Evolutionary conservation across 306 rosid species (phyloP).

Genomic region (Pyrus communis): DNA sequence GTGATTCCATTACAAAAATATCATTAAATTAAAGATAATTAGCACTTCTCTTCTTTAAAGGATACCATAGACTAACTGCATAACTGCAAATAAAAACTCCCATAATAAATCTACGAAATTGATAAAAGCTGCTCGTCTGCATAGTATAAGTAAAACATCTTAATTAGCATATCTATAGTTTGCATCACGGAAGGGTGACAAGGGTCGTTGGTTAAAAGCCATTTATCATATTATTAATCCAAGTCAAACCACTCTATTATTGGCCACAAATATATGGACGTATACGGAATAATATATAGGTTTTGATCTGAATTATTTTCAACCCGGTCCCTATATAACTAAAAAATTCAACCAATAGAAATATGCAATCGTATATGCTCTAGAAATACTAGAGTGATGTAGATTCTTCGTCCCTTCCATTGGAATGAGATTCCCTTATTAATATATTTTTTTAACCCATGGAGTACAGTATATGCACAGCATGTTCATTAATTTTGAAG

Average conservation of each 20-base stretch:
- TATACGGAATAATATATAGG: slow-evolving; percentile 4
- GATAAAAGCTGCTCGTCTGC: no score
- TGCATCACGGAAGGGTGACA: background rate
- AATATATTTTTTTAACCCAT: background rate
- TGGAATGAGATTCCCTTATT: slow-evolving; percentile 10
- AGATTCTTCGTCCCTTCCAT: slow-evolving; percentile 25
- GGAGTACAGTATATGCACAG: background rate
- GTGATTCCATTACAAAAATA: no score
- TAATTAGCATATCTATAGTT: background rate
- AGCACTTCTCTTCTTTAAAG: no score
- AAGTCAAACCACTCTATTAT: slow-evolving; percentile 10
- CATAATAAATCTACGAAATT: no score
- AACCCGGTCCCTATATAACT: background rate
- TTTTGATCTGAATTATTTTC: slow-evolving; percentile 12
- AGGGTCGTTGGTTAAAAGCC: background rate
- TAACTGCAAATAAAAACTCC: no score
- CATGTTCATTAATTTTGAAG: background rate
- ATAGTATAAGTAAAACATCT: background rate
- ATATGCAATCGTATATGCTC: slow-evolving; percentile 22
- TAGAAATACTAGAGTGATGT: background rate
- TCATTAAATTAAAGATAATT: no score
- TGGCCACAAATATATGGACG: background rate
- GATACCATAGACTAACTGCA: no score
- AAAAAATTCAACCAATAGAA: background rate
- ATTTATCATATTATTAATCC: background rate